These are phyloP conservation scores for Talaromyces sp. DNA, from an alignment of 2,329 filamentous ascomycete genomes.

Conservation along the genomic window DNA sequence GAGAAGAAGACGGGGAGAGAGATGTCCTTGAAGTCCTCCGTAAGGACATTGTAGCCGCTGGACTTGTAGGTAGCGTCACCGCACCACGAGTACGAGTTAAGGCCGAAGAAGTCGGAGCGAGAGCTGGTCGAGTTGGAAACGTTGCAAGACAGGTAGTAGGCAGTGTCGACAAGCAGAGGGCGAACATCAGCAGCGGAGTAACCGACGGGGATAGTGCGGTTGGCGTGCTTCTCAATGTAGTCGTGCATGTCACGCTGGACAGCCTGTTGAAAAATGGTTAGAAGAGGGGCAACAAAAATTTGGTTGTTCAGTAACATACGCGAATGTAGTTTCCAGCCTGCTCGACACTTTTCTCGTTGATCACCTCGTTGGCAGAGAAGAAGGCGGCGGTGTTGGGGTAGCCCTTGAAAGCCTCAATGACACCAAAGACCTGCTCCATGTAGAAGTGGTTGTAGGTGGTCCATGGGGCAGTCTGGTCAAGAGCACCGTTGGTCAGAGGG, in stretches of 20 bases:
- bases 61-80: conserved; percentile 52
- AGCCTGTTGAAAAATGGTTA: conserved; percentile 31
- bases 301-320: conserved; percentile 22
- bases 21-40: conserved; percentile 53
- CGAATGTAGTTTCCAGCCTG: conserved; percentile 55
- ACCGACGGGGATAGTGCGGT: conserved; percentile 59
- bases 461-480: conserved; percentile 52
- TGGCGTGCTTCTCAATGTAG: conserved; percentile 57
- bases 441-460: conserved; percentile 53
- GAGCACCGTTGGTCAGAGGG: conserved; percentile 50
- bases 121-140: conserved; percentile 46
- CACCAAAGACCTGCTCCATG: conserved; percentile 54
- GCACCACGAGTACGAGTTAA: conserved; percentile 68
- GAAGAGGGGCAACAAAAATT: not conserved
- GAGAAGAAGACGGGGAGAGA: conserved; percentile 62
- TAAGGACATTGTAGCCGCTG: conserved; percentile 53
- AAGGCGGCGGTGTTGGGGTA: conserved; percentile 63
- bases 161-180: conserved; percentile 55
- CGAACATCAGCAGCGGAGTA: conserved; percentile 65
- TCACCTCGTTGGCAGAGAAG: conserved; percentile 65
- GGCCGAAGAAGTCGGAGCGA: conserved; percentile 59
- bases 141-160: conserved; percentile 57
- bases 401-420: conserved; percentile 62
- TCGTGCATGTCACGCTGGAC: conserved; percentile 64
- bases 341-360: conserved; percentile 55